phyloP scores from a whole-genome alignment of 768 basidiomycete genomes.

The Hericium erinaceus region DNA sequence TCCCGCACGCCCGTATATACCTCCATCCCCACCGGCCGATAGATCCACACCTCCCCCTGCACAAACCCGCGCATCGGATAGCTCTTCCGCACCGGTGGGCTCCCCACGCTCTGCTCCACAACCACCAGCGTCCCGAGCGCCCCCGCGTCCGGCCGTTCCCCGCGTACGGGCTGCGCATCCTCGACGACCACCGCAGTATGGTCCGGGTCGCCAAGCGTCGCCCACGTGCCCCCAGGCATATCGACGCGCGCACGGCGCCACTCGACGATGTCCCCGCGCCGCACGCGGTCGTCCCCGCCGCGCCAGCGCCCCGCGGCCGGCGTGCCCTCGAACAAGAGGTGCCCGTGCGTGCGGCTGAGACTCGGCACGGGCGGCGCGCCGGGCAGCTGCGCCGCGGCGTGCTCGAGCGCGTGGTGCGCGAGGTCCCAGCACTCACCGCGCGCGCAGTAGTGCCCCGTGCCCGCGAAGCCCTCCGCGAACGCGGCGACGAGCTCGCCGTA shows the following conservation, averaged over 20 bases:
- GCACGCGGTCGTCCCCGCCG: slow-evolving; percentile 41
- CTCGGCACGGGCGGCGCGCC: slow-evolving; percentile 38
- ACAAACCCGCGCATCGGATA: slow-evolving; percentile 37
- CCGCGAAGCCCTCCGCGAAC: slow-evolving; percentile 38
- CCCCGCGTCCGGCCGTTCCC: slow-evolving; percentile 28
- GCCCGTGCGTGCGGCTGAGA: slow-evolving; percentile 44
- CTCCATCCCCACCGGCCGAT: slow-evolving; percentile 39
- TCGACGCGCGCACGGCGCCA: slow-evolving; percentile 29
- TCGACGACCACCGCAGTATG: slow-evolving; percentile 43
- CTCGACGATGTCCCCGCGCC: slow-evolving; percentile 47
- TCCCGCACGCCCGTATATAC: slow-evolving; percentile 19
- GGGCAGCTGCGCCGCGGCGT: slow-evolving; percentile 31
- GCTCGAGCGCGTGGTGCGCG: slow-evolving; percentile 39
- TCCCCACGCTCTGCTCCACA: slow-evolving; percentile 41
- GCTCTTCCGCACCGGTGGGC: slow-evolving; percentile 27
- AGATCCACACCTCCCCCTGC: slow-evolving; percentile 50
- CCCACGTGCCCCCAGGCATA: neutral
- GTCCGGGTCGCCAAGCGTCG: slow-evolving; percentile 40
- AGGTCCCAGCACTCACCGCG: slow-evolving; percentile 54
- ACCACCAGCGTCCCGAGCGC: slow-evolving; percentile 36
- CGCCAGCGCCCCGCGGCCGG: slow-evolving; percentile 36
- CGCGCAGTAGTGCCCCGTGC: slow-evolving; percentile 33
- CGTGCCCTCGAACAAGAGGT: slow-evolving; percentile 38
- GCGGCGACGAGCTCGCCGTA: slow-evolving; percentile 41
- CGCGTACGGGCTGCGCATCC: slow-evolving; percentile 28